Evolutionary conservation across 306 rosid genomes (phyloP), one percentile per base, ranked within the genome.

Genomic region (Albizia julibrissin): DNA sequence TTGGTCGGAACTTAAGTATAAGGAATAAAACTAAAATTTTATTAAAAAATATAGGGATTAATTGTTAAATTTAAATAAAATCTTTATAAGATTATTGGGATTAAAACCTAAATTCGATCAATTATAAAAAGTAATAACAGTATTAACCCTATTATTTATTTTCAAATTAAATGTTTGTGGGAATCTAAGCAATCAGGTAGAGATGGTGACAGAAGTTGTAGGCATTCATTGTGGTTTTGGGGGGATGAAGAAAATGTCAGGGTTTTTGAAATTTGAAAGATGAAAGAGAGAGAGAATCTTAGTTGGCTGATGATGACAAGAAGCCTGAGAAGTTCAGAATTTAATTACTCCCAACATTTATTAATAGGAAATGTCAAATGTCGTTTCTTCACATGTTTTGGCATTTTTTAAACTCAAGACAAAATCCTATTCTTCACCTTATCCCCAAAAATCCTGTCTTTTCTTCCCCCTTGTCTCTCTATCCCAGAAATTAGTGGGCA

Each of bases 221-320:
- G 78, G 69, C 50, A 77, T 77, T n/a, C 22, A 64, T 27, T 29
- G 40, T 62, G 67, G 24, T 62, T 62, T 26, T 62, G 58, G 59
- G 77, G 31, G 27, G 34, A 50, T 67, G 70, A 1, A 13, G 76
- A 67, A 67, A 54, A 19, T 67, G 85, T 54, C 85, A 44, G 19
- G 24, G 2, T 3, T 24, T 59, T 76, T 61, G 42, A 21, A 58
- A 76, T 85, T 24, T 47, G 85, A 78, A 80, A 54, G 70, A 79
- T 27, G 76, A 14, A 54, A 68, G 71, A 80, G 54, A 70, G 46
- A 37, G 1, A 65, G 50, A 65, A 71, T 24, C 61, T 72, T 40
- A 72, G 80, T 65, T 83, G 87, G 75, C 70, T 76, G 87, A 83
- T 76, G 26, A 83, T 72, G 89, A 86, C 85, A 46, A 33, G 58